Conservation (phyloP, 2,329 filamentous ascomycete species). For the Botrytis aclada region DNA sequence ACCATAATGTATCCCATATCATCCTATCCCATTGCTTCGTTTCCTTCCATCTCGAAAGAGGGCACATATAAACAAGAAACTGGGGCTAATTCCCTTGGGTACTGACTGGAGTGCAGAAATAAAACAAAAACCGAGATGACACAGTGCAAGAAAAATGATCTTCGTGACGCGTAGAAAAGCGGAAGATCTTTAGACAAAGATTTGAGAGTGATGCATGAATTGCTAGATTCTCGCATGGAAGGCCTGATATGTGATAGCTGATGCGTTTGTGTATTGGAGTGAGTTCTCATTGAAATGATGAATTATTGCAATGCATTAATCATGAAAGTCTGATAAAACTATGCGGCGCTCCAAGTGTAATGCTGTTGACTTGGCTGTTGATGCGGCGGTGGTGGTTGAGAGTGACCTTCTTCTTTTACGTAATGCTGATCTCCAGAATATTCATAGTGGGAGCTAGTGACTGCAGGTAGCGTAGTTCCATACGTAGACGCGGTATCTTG, state of each 20-base stretch:
- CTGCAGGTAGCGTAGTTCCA: slow-evolving; percentile 24
- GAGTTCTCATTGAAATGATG: background rate
- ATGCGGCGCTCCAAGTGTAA: slow-evolving; percentile 35
- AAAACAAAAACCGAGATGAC: background rate
- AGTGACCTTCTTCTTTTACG: slow-evolving; percentile 27
- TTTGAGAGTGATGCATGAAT: background rate
- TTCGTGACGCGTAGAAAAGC: background rate
- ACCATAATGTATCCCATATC: background rate
- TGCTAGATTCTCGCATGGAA: background rate
- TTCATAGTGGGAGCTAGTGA: slow-evolving; percentile 30
- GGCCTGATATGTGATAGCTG: background rate
- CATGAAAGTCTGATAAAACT: background rate
- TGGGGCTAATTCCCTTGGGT: background rate
- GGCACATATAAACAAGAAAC: background rate
- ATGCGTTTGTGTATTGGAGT: background rate
- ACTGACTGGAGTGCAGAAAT: slow-evolving; percentile 11
- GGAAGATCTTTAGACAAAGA: background rate
- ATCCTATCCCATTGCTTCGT: background rate
- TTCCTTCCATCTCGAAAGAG: background rate
- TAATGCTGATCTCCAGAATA: slow-evolving; percentile 30
- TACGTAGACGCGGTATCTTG: slow-evolving; percentile 28
- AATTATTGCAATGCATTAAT: background rate
- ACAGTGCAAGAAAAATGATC: background rate
- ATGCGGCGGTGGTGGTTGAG: slow-evolving; percentile 19
- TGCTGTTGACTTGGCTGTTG: slow-evolving; percentile 25